Conservation (phyloP, 2,329 filamentous ascomycete genomes). For the Aspergillus bombycis region DNA sequence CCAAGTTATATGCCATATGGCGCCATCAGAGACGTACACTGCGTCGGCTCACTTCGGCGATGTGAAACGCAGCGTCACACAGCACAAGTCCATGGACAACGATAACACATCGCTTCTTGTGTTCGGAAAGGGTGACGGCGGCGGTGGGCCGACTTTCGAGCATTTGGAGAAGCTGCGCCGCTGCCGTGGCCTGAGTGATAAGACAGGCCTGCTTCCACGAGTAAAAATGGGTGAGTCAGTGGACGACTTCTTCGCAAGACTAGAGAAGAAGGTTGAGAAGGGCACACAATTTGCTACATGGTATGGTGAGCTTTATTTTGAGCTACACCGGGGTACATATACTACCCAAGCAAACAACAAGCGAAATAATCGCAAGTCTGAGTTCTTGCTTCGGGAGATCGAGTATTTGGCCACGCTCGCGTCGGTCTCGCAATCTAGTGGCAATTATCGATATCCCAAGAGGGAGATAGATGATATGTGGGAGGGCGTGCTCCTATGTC, state of each 20-base stretch:
- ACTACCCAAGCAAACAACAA: conserved; percentile 98
- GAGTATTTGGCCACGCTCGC: conserved; percentile 87
- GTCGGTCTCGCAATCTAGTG: conserved; percentile 65
- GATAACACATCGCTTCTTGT: conserved; percentile 88
- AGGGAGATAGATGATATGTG: conserved; percentile 94
- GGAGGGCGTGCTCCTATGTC: conserved; percentile 87
- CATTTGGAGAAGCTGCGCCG: conserved; percentile 93
- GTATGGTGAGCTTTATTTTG: conserved; percentile 98
- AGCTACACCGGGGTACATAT: conserved; percentile 94
- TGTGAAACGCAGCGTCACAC: conserved; percentile 81
- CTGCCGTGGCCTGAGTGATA: conserved; percentile 89
- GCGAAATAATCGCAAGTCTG: conserved; percentile 83
- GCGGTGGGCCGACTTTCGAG: conserved; percentile 90
- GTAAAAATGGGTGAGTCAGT: conserved; percentile 88
- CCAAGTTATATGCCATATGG: conserved; percentile 97
- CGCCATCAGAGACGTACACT: conserved; percentile 93
- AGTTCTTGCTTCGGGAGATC: conserved; percentile 82
- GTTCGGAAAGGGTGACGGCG: conserved; percentile 95
- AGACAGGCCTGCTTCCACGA: conserved; percentile 77
- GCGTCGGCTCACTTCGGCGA: conserved; percentile 94
- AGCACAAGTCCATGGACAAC: conserved; percentile 95
- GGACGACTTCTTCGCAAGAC: conserved; percentile 87
- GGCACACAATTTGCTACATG: conserved; percentile 82
- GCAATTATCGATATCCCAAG: conserved; percentile 85
- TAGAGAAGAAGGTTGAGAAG: conserved; percentile 74